These are phyloP conservation scores for Epichloe festucae DNA, from an alignment of 2,329 filamentous ascomycete genomes.

Conservation along the genomic window DNA sequence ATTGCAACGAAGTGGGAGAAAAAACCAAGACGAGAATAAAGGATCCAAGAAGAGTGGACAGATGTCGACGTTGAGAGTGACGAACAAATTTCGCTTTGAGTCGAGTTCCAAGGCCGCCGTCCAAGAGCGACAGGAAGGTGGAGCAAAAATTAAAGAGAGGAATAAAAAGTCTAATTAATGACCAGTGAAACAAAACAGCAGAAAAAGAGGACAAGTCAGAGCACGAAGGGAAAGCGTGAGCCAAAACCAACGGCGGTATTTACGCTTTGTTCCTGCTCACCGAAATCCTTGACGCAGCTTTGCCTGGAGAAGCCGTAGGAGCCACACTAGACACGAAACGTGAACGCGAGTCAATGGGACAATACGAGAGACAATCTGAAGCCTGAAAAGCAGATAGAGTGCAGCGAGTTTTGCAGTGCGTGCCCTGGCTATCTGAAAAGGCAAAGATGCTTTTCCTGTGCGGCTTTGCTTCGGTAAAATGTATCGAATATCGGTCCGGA, in stretches of 20 bases:
- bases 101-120: background rate
- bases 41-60: conserved; percentile 1
- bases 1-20: background rate
- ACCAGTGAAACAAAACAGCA: background rate
- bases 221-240: background rate
- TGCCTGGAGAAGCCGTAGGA: background rate
- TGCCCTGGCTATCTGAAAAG: background rate
- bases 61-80: conserved; percentile 2
- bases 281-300: background rate
- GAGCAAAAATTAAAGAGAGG: background rate
- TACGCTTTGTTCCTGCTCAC: background rate
- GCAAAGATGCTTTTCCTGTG: background rate
- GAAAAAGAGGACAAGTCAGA: background rate
- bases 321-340: background rate
- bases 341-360: background rate
- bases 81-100: background rate
- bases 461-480: background rate
- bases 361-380: background rate
- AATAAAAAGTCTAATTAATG: background rate
- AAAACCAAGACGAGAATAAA: conserved; percentile 2
- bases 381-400: background rate
- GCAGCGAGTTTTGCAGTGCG: background rate
- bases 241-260: background rate
- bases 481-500: background rate
- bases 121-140: background rate